phyloP scores from a whole-genome alignment of 768 basidiomycete species.

The Daedaleopsis sinensis region DNA sequence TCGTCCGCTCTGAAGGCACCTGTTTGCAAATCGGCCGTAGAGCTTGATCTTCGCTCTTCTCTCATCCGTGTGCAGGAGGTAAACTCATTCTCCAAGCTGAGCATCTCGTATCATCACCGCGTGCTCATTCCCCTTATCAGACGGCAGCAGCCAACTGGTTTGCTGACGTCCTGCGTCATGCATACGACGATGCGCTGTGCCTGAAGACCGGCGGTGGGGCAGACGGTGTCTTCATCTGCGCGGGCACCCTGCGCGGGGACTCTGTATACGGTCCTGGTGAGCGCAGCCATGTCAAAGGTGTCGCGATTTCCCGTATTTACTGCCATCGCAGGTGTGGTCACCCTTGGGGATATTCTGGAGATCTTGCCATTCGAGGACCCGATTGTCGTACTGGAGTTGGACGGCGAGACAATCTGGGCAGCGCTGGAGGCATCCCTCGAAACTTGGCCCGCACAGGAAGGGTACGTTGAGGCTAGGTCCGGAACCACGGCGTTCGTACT shows the following conservation, averaged over 20 bases:
- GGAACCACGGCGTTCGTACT: not conserved
- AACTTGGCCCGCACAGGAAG: constrained; percentile 91
- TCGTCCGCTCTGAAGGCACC: constrained; percentile 71
- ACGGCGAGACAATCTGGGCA: constrained; percentile 80
- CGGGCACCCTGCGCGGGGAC: constrained; percentile 86
- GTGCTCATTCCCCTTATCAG: constrained; percentile 37
- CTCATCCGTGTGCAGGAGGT: constrained; percentile 77
- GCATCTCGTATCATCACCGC: not conserved
- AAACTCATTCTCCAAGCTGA: not conserved
- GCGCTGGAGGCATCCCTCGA: constrained; percentile 71
- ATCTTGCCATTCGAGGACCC: constrained; percentile 91
- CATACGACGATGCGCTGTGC: constrained; percentile 73
- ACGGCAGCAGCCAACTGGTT: constrained; percentile 81
- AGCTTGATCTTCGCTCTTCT: constrained; percentile 76
- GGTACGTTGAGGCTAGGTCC: constrained; percentile 41
- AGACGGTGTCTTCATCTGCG: constrained; percentile 81
- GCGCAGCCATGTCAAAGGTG: not conserved
- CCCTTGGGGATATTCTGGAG: constrained; percentile 85
- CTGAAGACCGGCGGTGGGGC: constrained; percentile 63
- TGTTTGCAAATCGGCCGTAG: constrained; percentile 68
- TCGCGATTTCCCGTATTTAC: not conserved
- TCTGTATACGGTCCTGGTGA: constrained; percentile 81
- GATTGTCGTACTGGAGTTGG: constrained; percentile 76
- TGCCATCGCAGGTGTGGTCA: constrained; percentile 58
- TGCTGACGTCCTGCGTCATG: constrained; percentile 80